phyloP scores from a whole-genome alignment of 495 filamentous ascomycete species.

The Hyphodiscus hymeniophilus region DNA sequence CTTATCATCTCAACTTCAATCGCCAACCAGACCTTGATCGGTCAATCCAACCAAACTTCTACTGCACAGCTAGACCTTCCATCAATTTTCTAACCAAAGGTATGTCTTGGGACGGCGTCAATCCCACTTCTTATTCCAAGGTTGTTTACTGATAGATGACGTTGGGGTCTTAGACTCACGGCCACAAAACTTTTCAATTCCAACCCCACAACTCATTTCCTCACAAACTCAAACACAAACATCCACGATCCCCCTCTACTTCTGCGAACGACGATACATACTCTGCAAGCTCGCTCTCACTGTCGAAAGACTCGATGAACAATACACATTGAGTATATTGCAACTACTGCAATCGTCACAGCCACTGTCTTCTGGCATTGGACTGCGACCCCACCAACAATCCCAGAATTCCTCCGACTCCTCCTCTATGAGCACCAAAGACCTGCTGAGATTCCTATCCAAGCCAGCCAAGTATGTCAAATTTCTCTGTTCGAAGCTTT shows the following conservation, averaged over 20 bases:
- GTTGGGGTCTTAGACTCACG: background rate
- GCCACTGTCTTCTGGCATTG: conserved; percentile 13
- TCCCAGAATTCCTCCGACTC: conserved; percentile 23
- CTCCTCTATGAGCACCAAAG: conserved; percentile 81
- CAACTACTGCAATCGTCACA: conserved; percentile 8
- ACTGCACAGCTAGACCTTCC: conserved; percentile 3
- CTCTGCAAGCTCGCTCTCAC: background rate
- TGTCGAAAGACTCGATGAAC: conserved; percentile 6
- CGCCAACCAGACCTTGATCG: background rate
- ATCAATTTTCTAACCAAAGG: background rate
- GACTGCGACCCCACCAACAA: conserved; percentile 11
- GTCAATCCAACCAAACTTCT: background rate
- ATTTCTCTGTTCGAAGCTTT: background rate
- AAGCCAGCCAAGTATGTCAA: conserved; percentile 78
- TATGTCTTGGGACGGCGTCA: background rate
- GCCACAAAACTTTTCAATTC: background rate
- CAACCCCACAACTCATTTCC: background rate
- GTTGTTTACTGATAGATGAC: background rate
- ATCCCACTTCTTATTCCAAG: background rate
- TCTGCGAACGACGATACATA: background rate
- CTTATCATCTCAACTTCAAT: background rate
- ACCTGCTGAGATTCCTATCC: conserved; percentile 89
- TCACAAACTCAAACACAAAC: background rate
- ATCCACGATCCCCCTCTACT: background rate
- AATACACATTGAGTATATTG: background rate